Evolutionary conservation across 352 stramenopile genomes (phyloP).

Genomic region (Globisporangium paddicum): DNA sequence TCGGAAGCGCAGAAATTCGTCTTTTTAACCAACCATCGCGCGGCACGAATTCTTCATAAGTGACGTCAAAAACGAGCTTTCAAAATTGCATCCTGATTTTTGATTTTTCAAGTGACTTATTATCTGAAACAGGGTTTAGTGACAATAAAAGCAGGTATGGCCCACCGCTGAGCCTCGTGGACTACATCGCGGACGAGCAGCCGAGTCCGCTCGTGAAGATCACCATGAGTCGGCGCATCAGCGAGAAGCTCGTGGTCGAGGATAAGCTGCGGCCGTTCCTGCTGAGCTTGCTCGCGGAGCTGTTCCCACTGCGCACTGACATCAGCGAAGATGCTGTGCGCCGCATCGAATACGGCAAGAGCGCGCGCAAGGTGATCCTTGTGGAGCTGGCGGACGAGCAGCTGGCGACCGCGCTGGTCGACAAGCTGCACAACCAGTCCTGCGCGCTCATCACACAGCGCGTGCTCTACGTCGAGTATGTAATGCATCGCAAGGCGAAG

Average conservation of each 20-base stretch:
- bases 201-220: conserved; percentile 58
- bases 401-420: conserved; percentile 22
- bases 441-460: conserved; percentile 49
- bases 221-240: conserved; percentile 70
- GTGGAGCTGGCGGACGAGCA: conserved; percentile 23
- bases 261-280: conserved; percentile 49
- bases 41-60: no score
- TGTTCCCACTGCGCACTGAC: conserved; percentile 3
- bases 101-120: no score
- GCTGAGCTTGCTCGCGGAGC: conserved; percentile 1
- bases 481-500: conserved; percentile 56
- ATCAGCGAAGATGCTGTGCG: conserved; percentile 19
- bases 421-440: conserved; percentile 51
- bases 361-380: conserved; percentile 46
- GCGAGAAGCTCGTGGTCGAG: conserved; percentile 41
- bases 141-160: not conserved
- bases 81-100: no score
- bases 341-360: conserved; percentile 52
- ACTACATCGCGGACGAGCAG: conserved; percentile 48
- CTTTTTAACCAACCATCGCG: no score
- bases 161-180: conserved; percentile 16
- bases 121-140: no score
- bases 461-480: conserved; percentile 74
- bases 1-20: no score
- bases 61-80: no score